A percentile compares a stretch with the other conserved stretches of the same genome.
phyloP scores from a whole-genome alignment of 257 asterid genomes.

The Nyctanthes arbortristis region DNA sequence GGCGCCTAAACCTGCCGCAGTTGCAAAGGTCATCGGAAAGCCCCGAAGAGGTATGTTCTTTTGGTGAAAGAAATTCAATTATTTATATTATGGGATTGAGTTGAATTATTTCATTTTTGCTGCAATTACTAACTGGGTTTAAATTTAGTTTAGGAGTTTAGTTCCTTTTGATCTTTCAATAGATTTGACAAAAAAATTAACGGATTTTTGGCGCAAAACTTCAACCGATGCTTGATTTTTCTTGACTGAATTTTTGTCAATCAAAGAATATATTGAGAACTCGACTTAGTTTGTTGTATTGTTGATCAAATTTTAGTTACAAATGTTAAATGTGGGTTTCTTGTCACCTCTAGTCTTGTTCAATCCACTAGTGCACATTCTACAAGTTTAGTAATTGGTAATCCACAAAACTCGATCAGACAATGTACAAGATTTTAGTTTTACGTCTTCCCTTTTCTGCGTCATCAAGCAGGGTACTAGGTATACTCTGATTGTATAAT shows the following conservation, averaged over 20 bases:
- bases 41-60: constrained; percentile 15
- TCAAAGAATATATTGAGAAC: background rate
- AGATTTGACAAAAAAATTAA: background rate
- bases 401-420: too few species aligned
- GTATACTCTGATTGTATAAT: too few species aligned
- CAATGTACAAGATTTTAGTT: too few species aligned
- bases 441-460: too few species aligned
- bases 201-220: background rate
- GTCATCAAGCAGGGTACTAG: too few species aligned
- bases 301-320: background rate
- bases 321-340: too few species aligned
- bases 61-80: background rate
- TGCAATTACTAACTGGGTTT: background rate
- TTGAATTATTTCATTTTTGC: background rate
- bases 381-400: too few species aligned
- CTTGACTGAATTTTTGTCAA: background rate
- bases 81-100: background rate
- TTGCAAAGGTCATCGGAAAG: constrained; percentile 3
- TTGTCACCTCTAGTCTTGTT: too few species aligned
- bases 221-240: background rate
- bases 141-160: background rate
- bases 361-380: too few species aligned
- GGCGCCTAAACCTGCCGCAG: background rate
- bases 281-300: background rate
- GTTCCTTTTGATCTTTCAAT: background rate